Conservation (phyloP, 106 monocot genomes). For the Narthecium ossifragum region DNA sequence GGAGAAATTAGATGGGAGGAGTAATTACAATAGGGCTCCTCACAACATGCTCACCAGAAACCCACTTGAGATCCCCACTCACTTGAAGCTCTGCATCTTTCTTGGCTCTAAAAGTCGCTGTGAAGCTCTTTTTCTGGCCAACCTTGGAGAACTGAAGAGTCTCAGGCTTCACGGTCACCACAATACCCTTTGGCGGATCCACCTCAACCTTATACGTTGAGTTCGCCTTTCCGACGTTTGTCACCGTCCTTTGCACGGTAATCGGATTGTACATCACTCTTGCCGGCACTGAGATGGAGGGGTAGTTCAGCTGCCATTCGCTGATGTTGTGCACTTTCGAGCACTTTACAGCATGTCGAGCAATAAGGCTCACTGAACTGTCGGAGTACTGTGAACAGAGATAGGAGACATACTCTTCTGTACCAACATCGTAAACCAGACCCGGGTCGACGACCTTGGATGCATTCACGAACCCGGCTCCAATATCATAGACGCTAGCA, state of each 20-base stretch:
- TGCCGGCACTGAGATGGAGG: slow-evolving; percentile 14
- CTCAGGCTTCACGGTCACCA: slow-evolving; percentile 19
- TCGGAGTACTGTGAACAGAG: slow-evolving; percentile 11
- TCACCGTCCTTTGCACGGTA: slow-evolving; percentile 20
- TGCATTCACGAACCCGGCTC: no score
- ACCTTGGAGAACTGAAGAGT: slow-evolving; percentile 3
- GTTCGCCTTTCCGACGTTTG: slow-evolving; percentile 20
- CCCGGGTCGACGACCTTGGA: no score
- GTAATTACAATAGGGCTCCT: slow-evolving; percentile 18
- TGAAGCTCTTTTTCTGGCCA: slow-evolving; percentile 4
- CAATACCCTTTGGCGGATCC: background rate
- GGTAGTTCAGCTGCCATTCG: slow-evolving; percentile 27
- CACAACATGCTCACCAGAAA: slow-evolving; percentile 18
- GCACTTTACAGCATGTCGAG: slow-evolving; percentile 5
- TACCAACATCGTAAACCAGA: no score
- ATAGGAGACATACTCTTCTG: slow-evolving; percentile 10
- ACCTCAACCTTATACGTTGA: slow-evolving; percentile 20
- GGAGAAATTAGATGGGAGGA: no score
- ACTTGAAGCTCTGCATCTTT: background rate
- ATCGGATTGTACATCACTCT: no score
- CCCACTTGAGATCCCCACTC: slow-evolving; percentile 7
- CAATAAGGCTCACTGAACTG: slow-evolving; percentile 10
- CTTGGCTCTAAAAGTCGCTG: background rate
- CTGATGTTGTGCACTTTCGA: background rate
- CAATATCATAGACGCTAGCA: slow-evolving; percentile 18